Percentiles rank a stretch among this genome's conserved stretches.
phyloP scores from a whole-genome alignment of 306 rosid species.

The Trifolium dubium region DNA sequence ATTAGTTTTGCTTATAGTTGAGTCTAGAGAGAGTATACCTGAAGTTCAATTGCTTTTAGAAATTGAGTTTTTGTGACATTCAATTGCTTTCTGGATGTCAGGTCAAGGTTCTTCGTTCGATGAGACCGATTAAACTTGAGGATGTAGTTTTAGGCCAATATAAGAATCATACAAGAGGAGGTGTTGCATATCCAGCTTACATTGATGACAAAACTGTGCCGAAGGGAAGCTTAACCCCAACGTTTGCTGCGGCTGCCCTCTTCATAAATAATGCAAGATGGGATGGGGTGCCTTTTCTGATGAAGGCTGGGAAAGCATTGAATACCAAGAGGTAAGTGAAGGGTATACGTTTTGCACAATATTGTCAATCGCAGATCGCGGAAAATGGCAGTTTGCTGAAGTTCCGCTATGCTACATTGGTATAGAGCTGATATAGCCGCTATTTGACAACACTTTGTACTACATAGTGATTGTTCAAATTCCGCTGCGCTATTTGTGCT shows the following conservation, averaged over 20 bases:
- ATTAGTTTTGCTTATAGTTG: too few species aligned
- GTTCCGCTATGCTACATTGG: not conserved
- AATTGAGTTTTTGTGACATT: not conserved
- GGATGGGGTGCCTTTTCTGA: conserved; percentile 94
- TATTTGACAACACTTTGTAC: not conserved
- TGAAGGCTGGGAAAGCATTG: conserved; percentile 96
- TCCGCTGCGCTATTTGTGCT: not conserved
- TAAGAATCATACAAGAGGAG: conserved; percentile 84
- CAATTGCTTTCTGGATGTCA: conserved; percentile 46
- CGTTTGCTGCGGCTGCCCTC: conserved; percentile 94
- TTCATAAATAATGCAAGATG: conserved; percentile 92
- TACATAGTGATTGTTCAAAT: not conserved
- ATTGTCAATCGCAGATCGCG: not conserved
- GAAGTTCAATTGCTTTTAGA: conserved; percentile 21
- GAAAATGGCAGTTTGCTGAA: not conserved
- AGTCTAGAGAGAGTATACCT: too few species aligned
- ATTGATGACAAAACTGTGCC: conserved; percentile 86
- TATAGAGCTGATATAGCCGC: not conserved
- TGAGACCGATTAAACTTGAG: conserved; percentile 77
- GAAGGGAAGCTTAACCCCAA: conserved; percentile 82
- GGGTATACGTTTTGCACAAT: conserved; percentile 15
- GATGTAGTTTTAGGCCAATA: conserved; percentile 75
- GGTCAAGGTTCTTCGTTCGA: conserved; percentile 92
- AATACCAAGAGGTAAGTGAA: conserved; percentile 65
- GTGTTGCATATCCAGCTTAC: conserved; percentile 74